Conservation (phyloP, 257 asterid genomes). For the Cruciata laevipes region DNA sequence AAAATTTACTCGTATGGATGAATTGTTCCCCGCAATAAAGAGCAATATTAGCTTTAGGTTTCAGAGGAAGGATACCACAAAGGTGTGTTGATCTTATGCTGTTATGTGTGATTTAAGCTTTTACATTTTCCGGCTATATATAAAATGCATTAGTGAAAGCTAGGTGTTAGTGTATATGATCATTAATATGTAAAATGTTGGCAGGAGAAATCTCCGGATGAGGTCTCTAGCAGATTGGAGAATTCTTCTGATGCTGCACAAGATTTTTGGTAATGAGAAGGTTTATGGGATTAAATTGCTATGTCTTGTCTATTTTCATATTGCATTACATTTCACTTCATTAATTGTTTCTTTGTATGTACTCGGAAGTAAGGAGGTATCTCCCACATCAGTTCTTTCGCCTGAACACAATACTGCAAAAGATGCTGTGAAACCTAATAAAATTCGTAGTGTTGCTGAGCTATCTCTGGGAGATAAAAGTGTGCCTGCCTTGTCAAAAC, state of each 20-base stretch:
- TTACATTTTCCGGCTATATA: neutral
- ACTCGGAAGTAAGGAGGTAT: constrained; percentile 32
- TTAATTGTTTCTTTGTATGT: constrained; percentile 17
- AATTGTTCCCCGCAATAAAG: constrained; percentile 58
- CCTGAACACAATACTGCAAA: constrained; percentile 28
- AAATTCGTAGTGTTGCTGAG: constrained; percentile 56
- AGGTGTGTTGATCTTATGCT: constrained; percentile 36
- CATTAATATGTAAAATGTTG: constrained; percentile 10
- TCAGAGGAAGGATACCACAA: constrained; percentile 45
- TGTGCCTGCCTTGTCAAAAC: constrained; percentile 34
- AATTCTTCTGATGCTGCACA: constrained; percentile 26
- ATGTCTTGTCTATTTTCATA: neutral
- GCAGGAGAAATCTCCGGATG: constrained; percentile 44
- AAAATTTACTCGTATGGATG: constrained; percentile 56
- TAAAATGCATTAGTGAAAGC: neutral
- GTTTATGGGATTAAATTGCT: constrained; percentile 13
- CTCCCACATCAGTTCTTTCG: constrained; percentile 35
- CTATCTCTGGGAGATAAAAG: constrained; percentile 50
- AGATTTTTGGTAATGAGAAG: constrained; percentile 36
- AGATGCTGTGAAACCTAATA: constrained; percentile 29
- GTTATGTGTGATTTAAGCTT: neutral
- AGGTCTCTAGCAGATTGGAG: constrained; percentile 23
- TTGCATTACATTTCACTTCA: constrained; percentile 7
- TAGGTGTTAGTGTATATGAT: constrained; percentile 1
- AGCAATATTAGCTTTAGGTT: constrained; percentile 41